These are phyloP conservation scores for Lycium ferocissimum DNA, from an alignment of 257 asterid genomes.

Conservation along the genomic window DNA sequence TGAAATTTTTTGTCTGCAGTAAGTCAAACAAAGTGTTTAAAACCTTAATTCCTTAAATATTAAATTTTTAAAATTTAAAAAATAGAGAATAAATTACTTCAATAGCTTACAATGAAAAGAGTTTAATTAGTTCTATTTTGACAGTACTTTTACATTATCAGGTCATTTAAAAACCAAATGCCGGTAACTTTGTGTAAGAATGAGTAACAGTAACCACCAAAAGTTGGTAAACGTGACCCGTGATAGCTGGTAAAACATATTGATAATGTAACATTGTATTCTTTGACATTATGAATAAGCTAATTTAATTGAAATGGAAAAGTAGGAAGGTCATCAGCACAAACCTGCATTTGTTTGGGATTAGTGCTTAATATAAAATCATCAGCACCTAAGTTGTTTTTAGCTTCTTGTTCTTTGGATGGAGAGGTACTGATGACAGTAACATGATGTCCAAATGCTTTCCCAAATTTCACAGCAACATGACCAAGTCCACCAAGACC, in stretches of 20 bases:
- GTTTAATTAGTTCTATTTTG: too few relatives aligned
- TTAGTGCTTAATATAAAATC: slow-evolving; percentile 74
- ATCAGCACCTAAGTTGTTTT: slow-evolving; percentile 65
- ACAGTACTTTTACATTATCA: too few relatives aligned
- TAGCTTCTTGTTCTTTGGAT: slow-evolving; percentile 79
- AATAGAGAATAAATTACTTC: background rate
- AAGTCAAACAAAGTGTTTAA: background rate
- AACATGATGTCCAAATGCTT: slow-evolving; percentile 81
- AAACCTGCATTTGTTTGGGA: slow-evolving; percentile 65
- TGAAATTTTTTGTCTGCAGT: background rate
- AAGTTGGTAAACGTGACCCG: too few relatives aligned
- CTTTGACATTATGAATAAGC: too few relatives aligned
- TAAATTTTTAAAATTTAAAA: too few relatives aligned
- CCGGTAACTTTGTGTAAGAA: too few relatives aligned
- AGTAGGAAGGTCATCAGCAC: background rate
- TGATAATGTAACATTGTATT: too few relatives aligned
- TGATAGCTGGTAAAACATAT: too few relatives aligned
- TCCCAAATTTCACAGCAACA: slow-evolving; percentile 75
- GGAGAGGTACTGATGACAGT: slow-evolving; percentile 83
- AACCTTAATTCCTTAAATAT: background rate
- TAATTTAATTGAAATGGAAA: background rate
- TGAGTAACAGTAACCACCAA: too few relatives aligned
- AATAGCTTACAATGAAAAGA: background rate
- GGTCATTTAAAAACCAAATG: too few relatives aligned
- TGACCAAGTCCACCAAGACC: slow-evolving; percentile 89